These are phyloP conservation scores for Pulveroboletus frians DNA, from an alignment of 768 basidiomycete species.

Conservation along the genomic window DNA sequence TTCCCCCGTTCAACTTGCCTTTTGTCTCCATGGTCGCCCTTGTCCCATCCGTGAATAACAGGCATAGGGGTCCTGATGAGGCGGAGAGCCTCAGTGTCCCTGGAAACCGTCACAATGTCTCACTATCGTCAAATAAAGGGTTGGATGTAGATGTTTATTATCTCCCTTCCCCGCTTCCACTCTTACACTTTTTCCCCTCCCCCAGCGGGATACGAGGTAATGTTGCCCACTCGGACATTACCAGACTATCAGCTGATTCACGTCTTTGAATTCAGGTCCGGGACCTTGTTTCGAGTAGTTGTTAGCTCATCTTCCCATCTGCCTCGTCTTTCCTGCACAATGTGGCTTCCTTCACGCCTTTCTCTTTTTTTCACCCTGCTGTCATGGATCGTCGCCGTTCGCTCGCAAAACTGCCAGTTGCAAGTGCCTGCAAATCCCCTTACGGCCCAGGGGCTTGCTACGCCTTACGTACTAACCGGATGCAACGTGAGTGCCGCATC, in stretches of 20 bases:
- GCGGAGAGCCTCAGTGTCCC: background rate
- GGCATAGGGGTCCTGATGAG: background rate
- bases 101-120: conserved; percentile 14
- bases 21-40: background rate
- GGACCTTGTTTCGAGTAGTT: conserved; percentile 19
- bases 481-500: conserved; percentile 18
- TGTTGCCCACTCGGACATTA: background rate
- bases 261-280: conserved; percentile 13
- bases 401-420: conserved; percentile 22
- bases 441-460: conserved; percentile 24
- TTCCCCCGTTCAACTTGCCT: background rate
- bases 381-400: conserved; percentile 9
- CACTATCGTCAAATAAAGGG: conserved; percentile 10
- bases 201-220: conserved; percentile 15
- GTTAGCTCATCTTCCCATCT: background rate
- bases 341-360: conserved; percentile 6
- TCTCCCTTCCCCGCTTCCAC: background rate
- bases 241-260: background rate
- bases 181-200: background rate
- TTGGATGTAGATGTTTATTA: background rate
- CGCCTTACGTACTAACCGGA: conserved; percentile 24
- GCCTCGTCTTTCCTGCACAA: conserved; percentile 1
- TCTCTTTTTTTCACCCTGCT: conserved; percentile 15
- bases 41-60: background rate
- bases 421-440: conserved; percentile 20